Evolutionary conservation across 139 green algal genomes (phyloP), one percentile per base, ranked within the genome.

Genomic region (Asterochloris erici): DNA sequence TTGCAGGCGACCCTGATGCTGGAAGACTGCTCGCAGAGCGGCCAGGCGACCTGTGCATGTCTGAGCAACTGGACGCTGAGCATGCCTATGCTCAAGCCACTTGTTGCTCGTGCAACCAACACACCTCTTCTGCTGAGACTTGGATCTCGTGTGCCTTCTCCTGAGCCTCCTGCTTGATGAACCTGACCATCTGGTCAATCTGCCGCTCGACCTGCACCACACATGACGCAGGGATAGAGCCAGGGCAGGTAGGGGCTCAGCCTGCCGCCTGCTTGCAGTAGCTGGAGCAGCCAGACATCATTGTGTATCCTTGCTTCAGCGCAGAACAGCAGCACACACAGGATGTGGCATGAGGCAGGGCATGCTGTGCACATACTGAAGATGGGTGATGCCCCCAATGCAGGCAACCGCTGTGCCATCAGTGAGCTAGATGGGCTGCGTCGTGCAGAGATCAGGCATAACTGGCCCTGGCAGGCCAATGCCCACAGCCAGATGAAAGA

Each of bases 151-250:
- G 97, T 26, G 97, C 92, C 85, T 99, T 99, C 84, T 99, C 97
- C 78, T 98, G 92, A 12, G 97, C 97, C 86, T 99, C 97, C 90
- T 99, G 97, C 83, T 95, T 93, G 78, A 99, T 99, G 85, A 99
- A 99, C 27, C 93, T 88, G 64, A 98, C 94, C 96, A 99, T 99
- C 90, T 98, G 93, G 78, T 96, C 90, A 66, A 98, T 96, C 88
- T 97, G 94, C 86, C 90, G 63, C 92, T 90, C 83, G 13, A 96
- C 94, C 93, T 97, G 85, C 73, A 76, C 10, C 70, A 77, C 14
- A 69, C 80, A 9, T 11, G 60, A n/a, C 19, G 14, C 13, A 28
- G 12, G 28, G 16, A 27, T 19, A 16, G 15, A n/a, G 38, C 38
- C 38, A 54, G 38, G 2, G 38, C 13, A 78, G 77, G 21, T 27